A percentile compares a stretch with the other conserved stretches of the same genome.
Conservation (phyloP, 2,329 filamentous ascomycete species). For the Aspergillus ochraceoroseus region DNA sequence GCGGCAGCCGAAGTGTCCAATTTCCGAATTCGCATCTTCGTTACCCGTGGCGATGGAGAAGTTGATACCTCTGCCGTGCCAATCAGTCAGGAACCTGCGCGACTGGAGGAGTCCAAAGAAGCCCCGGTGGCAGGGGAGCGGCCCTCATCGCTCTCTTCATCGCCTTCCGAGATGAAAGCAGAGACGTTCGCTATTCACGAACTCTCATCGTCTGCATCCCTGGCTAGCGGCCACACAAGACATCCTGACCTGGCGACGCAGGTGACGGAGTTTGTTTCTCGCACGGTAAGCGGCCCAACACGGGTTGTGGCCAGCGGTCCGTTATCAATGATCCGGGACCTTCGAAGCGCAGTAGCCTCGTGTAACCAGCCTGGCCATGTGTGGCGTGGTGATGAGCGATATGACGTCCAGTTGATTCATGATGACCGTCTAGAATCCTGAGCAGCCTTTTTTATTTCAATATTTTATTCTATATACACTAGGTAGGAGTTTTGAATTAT, state of each 20-base stretch:
- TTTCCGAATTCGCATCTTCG: conserved; percentile 54
- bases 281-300: conserved; percentile 47
- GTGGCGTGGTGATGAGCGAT: conserved; percentile 55
- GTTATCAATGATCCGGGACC: conserved; percentile 48
- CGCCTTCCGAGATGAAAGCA: not conserved
- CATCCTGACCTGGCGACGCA: conserved; percentile 44
- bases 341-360: conserved; percentile 34
- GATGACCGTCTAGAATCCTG: conserved; percentile 53
- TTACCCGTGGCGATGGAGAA: conserved; percentile 50
- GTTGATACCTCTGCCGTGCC: no score
- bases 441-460: conserved; percentile 4
- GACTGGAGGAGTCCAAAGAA: conserved; percentile 3
- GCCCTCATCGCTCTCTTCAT: not conserved
- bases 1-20: conserved; percentile 34
- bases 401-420: conserved; percentile 54
- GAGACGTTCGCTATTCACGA: conserved; percentile 13
- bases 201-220: conserved; percentile 7
- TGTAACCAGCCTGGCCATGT: conserved; percentile 52
- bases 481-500: no score
- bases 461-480: no score
- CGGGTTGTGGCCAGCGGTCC: conserved; percentile 59
- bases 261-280: conserved; percentile 44
- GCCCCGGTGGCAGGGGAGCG: not conserved
- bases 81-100: not conserved
- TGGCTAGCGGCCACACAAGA: conserved; percentile 3